A percentile compares a stretch with the other conserved stretches of the same genome.
These are phyloP conservation scores for Psidium guajava DNA, from an alignment of 345 rosid species.

Conservation along the genomic window DNA sequence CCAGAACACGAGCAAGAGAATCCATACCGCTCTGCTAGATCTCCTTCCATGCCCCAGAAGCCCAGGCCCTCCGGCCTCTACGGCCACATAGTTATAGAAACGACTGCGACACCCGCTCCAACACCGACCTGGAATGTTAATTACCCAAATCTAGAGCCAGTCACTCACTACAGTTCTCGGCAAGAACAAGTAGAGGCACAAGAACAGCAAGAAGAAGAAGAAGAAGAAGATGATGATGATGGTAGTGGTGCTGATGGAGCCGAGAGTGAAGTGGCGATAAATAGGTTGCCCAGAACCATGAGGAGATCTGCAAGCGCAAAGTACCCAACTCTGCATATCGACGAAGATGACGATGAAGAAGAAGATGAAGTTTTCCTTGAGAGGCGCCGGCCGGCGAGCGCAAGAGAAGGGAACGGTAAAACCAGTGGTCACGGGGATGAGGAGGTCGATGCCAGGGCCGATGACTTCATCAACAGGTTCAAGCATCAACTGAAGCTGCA, in stretches of 20 bases:
- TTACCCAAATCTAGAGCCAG: background rate
- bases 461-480: conserved; percentile 9
- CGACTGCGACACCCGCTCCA: background rate
- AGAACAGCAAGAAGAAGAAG: background rate
- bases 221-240: background rate
- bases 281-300: background rate
- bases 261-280: background rate
- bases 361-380: background rate
- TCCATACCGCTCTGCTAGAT: background rate
- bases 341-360: background rate
- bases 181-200: background rate
- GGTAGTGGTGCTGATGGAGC: background rate
- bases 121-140: background rate
- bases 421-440: background rate
- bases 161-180: background rate
- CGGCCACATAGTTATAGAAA: background rate
- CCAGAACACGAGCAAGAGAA: background rate
- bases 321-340: background rate
- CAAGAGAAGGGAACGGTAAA: background rate
- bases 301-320: background rate
- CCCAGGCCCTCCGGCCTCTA: background rate
- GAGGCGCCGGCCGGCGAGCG: conserved; percentile 2
- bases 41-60: background rate
- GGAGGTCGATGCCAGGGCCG: conserved; percentile 10
- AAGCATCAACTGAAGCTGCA: conserved; percentile 10